Percentiles rank a stretch among this genome's conserved stretches.
Conservation (phyloP, 345 rosid genomes). For the Triadica sebifera region DNA sequence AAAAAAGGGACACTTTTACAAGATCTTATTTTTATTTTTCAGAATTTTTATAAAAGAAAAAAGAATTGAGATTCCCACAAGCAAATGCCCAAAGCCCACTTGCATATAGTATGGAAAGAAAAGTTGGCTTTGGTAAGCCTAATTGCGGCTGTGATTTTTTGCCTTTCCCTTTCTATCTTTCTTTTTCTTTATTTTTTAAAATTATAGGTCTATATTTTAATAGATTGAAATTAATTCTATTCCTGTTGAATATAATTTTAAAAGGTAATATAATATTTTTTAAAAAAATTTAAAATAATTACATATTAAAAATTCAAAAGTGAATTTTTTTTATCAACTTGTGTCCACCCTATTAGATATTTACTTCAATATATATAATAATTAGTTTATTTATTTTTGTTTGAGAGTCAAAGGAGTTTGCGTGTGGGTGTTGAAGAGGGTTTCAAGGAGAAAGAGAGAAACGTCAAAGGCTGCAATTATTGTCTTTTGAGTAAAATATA, state of each 20-base stretch:
- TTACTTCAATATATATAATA: not conserved
- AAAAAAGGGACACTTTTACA: not conserved
- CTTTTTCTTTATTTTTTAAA: not conserved
- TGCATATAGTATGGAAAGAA: conserved; percentile 19
- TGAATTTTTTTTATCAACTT: too few relatives aligned
- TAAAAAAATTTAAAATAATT: too few relatives aligned
- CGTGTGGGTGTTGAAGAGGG: conserved; percentile 55
- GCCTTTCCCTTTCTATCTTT: not conserved
- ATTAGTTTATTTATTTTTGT: conserved; percentile 11
- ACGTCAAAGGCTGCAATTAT: conserved; percentile 67
- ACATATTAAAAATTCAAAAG: too few relatives aligned
- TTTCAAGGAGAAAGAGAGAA: conserved; percentile 38
- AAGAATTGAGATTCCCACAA: conserved; percentile 33
- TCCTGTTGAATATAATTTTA: too few relatives aligned
- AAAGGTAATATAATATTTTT: too few relatives aligned
- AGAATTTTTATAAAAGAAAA: not conserved
- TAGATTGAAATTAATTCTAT: too few relatives aligned
- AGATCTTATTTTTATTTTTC: too few relatives aligned
- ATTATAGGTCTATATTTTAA: too few relatives aligned
- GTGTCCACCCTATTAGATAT: too few relatives aligned
- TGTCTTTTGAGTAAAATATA: conserved; percentile 43
- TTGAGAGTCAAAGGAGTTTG: conserved; percentile 54
- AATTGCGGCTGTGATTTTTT: conserved; percentile 46
- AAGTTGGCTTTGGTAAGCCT: conserved; percentile 37
- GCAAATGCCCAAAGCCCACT: conserved; percentile 32